Base-by-base conservation (phyloP, 352 stramenopile species). In the Phytopythium oedochilum region DNA sequence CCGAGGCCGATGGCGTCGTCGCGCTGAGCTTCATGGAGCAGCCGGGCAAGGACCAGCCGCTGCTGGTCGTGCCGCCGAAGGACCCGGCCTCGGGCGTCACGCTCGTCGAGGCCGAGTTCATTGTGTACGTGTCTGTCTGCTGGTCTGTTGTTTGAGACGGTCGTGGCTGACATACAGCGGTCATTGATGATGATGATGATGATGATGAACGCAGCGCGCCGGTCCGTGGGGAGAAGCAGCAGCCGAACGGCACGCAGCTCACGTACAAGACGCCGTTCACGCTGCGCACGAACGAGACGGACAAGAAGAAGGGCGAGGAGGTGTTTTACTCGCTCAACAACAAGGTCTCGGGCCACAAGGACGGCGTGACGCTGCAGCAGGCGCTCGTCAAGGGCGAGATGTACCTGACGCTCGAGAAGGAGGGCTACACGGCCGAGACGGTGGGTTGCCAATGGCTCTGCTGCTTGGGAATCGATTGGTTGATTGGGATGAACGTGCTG, bases 191-290 rank as follows among this genome's bases (percentile, higher is more conserved):
- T 29, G 46, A 25, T 26, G 23, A 14, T 15, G 22, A 32, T 15
- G n/a, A 15, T 10, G 7, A 26, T 18, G 32, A 9, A 9, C 10
- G 7, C 31, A 85, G 72, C 29, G 38, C 72, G 14, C 60, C 74
- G 4, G 75, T 74, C 22, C 67, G 64, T 23, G 68, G 71, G 17
- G 78, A 88, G 22, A 89, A 89, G 60, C 61, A 65, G 26, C 66
- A 69, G 18, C 32, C 53, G 1, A 56, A 60, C 5, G 77, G 77
- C 50, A 86, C 76, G 20, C 66, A 69, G 23, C 59, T 90, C 36
- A 84, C 67, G 22, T 92, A 83, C 49, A 69, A 82, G 55, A 80
- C 87, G 45, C 66, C 75, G 18, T 89, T 92, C 48, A 73, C 89
- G 46, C 76, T 92, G 34, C 54, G 66, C 18, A 88, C 80, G 22